Conservation (phyloP, 2,329 filamentous ascomycete species). For the Cercospora sp. region DNA sequence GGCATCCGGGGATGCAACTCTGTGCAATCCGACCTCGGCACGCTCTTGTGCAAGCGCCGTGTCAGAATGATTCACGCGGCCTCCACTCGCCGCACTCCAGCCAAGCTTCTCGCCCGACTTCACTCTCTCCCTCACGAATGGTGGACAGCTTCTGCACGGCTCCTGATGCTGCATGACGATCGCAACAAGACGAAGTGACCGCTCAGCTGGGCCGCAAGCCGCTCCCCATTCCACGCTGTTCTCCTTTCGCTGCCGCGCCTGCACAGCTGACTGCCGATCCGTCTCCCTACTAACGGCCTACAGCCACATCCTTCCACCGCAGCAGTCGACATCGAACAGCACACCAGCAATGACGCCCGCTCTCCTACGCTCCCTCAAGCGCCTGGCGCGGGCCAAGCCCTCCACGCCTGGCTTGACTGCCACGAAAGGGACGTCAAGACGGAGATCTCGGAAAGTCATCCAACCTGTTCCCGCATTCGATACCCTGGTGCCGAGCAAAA, state of each 20-base stretch:
- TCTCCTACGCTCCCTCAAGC: not conserved
- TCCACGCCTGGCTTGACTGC: not conserved
- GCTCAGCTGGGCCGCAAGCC: not conserved
- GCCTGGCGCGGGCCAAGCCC: not conserved
- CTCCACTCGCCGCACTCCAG: not conserved
- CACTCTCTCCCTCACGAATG: slow-evolving; percentile 1
- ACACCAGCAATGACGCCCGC: not conserved
- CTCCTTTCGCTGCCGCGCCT: not conserved
- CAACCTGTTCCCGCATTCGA: slow-evolving; percentile 2
- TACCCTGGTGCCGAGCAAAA: not conserved
- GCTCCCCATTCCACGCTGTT: not conserved
- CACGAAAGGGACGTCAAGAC: not conserved
- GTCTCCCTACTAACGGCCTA: not conserved
- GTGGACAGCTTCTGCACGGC: not conserved
- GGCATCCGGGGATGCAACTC: not conserved
- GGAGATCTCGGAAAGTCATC: not conserved
- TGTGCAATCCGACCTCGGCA: not conserved
- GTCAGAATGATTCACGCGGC: not conserved
- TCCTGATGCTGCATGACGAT: not conserved
- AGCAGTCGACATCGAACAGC: not conserved
- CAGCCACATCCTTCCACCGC: slow-evolving; percentile 9
- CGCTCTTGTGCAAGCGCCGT: not conserved
- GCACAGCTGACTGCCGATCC: slow-evolving; percentile 13
- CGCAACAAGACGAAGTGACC: not conserved
- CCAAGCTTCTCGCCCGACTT: slow-evolving; percentile 11